Base-by-base conservation (phyloP, 176 grass and related monocot species). In the Cenchrus purpureus region DNA sequence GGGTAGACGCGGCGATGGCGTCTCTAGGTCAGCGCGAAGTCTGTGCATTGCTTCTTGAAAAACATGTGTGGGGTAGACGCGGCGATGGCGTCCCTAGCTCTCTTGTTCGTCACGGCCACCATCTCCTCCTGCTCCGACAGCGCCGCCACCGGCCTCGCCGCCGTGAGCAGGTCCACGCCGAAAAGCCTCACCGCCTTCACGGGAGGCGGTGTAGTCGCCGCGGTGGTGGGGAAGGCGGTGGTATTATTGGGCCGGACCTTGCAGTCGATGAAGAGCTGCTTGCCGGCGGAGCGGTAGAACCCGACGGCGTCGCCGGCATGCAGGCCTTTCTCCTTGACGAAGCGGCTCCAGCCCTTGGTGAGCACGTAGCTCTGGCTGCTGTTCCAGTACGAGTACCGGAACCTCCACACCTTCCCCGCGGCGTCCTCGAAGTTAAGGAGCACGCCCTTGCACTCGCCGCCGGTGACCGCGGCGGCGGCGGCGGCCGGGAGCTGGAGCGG, bases 361-460 rank as follows among this genome's bases (percentile, higher is more conserved):
- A 98, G 93, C 57, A 98, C 95, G 91, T 98, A 98, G 84, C 95
- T 98, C 88, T 98, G 95, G 91, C 95, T 98, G 82, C 95, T 98
- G 82, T 98, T 98, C 95, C 95, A 98, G 82, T 98, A 98, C 5
- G 93, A 98, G 87, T 98, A 98, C 67, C 95, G 76, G 74, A 98
- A 98, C 72, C 91, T 83, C 95, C 95, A 98, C 19, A 92, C 91
- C 89, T 95, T 98, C 10, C 95, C 95, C 0, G 43, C 43, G 4
- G 78, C 67, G 84, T 97, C 95, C 84, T 97, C 95, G 79, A 97
- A 97, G 87, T 86, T 93, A 53, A 97, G 88, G 22, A 98, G 91
- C 63, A 93, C n/a, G 53, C 95, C 93, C 82, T 95, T 95, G 87
- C 86, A 86, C 81, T 81, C 86, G 28, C 67, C 78, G 44, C 12